Conservation (phyloP, 139 green algal species). For the Chlamydomonas sp. region DNA sequence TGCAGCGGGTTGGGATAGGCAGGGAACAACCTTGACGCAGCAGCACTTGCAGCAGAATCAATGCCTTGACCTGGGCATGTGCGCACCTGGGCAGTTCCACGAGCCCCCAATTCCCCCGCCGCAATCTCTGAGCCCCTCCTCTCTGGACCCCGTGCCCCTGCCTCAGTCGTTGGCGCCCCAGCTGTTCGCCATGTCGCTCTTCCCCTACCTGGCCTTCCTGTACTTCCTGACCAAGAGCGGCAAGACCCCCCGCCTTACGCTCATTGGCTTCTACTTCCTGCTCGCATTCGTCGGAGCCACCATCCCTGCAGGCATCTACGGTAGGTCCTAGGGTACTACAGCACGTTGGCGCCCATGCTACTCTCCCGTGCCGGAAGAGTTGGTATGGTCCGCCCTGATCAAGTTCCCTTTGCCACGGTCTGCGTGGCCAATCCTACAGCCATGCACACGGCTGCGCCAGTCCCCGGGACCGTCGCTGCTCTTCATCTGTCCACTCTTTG, state of each 20-base stretch:
- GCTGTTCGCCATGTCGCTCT: constrained; percentile 89
- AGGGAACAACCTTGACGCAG: too few species aligned
- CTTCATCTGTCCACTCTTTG: too few species aligned
- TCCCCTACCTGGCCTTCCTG: constrained; percentile 96
- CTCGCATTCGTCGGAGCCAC: constrained; percentile 95
- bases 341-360: neutral
- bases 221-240: constrained; percentile 82
- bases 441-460: too few species aligned
- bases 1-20: too few species aligned
- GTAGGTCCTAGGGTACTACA: constrained; percentile 47
- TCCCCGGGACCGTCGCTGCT: too few species aligned
- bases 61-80: too few species aligned
- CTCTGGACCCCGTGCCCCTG: neutral
- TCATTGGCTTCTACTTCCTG: constrained; percentile 97
- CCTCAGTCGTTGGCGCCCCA: constrained; percentile 68
- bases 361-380: neutral
- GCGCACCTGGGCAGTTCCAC: too few species aligned
- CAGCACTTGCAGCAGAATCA: too few species aligned
- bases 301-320: constrained; percentile 94
- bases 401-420: neutral
- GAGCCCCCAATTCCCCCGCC: too few species aligned
- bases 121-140: neutral
- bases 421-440: neutral
- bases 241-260: constrained; percentile 71
- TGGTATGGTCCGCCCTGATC: neutral